phyloP scores from a whole-genome alignment of 2,329 filamentous ascomycete genomes.

The Neopestalotiopsis sp. region DNA sequence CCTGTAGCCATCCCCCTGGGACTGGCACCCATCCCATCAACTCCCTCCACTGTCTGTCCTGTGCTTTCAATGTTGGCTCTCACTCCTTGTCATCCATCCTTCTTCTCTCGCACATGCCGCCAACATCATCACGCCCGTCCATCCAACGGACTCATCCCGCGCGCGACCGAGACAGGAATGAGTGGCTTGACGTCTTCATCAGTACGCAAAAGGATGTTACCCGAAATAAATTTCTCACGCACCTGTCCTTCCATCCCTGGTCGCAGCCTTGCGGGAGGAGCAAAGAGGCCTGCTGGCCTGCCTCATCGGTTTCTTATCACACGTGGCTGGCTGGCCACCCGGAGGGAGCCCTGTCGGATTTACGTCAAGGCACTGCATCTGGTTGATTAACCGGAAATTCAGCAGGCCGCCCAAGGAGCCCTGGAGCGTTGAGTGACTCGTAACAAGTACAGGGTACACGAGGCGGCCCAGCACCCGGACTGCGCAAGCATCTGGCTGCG shows the following conservation, averaged over 20 bases:
- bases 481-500: neutral
- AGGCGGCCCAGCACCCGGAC: neutral
- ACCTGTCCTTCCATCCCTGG: neutral
- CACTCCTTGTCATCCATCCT: neutral
- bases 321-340: constrained; percentile 14
- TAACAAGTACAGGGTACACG: neutral
- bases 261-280: neutral
- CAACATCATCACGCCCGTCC: neutral
- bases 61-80: neutral
- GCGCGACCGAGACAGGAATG: neutral
- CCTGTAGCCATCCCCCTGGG: neutral
- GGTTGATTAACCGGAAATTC: constrained; percentile 16
- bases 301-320: constrained; percentile 15
- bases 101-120: neutral
- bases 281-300: neutral
- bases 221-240: constrained; percentile 7
- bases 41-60: neutral
- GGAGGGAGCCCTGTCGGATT: constrained; percentile 13
- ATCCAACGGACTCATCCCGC: neutral
- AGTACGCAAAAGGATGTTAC: neutral
- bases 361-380: constrained; percentile 16
- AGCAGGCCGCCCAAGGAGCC: constrained; percentile 3
- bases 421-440: constrained; percentile 2
- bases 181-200: neutral
- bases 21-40: constrained; percentile 1